Base-by-base conservation (phyloP, 352 stramenopile genomes). In the Thalassiosira exigua region DNA sequence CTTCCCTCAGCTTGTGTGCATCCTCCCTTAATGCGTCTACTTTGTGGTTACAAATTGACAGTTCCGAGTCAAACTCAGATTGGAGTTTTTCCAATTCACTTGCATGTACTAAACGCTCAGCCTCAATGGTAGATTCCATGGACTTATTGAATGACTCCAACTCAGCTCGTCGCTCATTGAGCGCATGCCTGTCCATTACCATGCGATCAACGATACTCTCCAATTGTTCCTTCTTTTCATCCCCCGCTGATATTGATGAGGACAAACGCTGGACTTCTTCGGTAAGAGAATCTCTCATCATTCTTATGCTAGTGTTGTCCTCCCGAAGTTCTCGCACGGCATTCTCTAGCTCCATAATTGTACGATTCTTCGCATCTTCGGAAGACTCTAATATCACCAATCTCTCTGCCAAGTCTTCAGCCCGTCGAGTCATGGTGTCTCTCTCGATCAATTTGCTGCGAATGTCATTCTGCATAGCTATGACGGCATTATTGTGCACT, bases 261-360 rank as follows among this genome's bases (percentile, higher is more conserved):
- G 53, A 62, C 52, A 80, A 50, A 32, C 44, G 53, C 42, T 74
- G 21, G n/a, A 73, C 68, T 42, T 80, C 39, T 36, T 74, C 19
- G 22, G 54, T 39, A 50, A 50, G 29, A 24, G 56, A 52, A 33
- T 52, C 57, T 17, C 54, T 66, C 57, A 75, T 42, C 24, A 2
- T 46, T 30, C 41, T 60, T 11, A 75, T 53, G 30, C 11, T 19
- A 27, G 61, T 22, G 24, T 75, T 64, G 14, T 81, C 54, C 24
- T 42, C 48, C 21, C n/a, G 53, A 7, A 81, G 62, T 29, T 67
- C 0, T 67, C 52, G 14, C 7, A 22, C n/a, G 12, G 21, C 17
- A 53, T 36, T 21, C 26, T 9, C 48, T 11, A 19, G 22, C 9
- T 56, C 48, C 12, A 7, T 56, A 11, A 7, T 56, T 56, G 5